Conservation (phyloP, 1,284 basidiomycete genomes). For the Trametes sp. region DNA sequence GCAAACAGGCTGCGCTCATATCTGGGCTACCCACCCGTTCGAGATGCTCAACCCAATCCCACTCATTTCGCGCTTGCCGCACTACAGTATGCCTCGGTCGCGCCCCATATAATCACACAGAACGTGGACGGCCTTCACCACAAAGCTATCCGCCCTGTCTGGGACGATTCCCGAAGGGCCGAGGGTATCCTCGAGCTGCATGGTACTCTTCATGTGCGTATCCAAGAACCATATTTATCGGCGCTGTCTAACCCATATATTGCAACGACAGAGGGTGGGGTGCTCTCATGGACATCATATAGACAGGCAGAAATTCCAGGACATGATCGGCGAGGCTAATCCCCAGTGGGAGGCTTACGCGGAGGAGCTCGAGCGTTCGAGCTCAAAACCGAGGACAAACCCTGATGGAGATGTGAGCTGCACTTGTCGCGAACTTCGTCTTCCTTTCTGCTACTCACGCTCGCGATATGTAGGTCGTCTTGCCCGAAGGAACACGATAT, state of each 20-base stretch:
- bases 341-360: constrained; percentile 81
- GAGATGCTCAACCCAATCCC: constrained; percentile 83
- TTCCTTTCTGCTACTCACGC: neutral
- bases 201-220: constrained; percentile 82
- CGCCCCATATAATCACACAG: constrained; percentile 83
- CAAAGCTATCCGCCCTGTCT: constrained; percentile 63
- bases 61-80: constrained; percentile 89
- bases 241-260: neutral
- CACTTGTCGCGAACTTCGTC: neutral
- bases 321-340: constrained; percentile 74
- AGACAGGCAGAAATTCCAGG: constrained; percentile 77
- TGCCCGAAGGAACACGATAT: constrained; percentile 76
- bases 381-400: constrained; percentile 78
- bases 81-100: constrained; percentile 72
- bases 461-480: constrained; percentile 64
- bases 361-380: constrained; percentile 70
- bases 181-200: constrained; percentile 83
- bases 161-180: constrained; percentile 47
- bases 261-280: constrained; percentile 66
- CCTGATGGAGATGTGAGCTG: constrained; percentile 88
- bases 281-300: constrained; percentile 76
- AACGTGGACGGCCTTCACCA: constrained; percentile 93
- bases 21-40: constrained; percentile 83
- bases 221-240: neutral
- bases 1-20: constrained; percentile 81